phyloP scores from a whole-genome alignment of 805 yeast species.

The Schizosaccharomyces octosporus region DNA sequence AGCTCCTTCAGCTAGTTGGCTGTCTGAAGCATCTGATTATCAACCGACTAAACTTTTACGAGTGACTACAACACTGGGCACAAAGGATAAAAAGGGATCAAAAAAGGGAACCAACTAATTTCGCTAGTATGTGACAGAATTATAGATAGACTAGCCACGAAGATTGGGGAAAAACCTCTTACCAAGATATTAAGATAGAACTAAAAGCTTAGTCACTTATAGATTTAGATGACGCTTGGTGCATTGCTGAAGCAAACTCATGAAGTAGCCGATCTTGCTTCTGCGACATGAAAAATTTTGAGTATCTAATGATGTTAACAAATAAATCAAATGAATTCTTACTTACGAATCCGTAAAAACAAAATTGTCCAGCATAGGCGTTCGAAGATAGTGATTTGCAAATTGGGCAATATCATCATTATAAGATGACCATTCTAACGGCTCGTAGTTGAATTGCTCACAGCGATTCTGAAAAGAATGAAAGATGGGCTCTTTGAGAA shows the following conservation, averaged over 20 bases:
- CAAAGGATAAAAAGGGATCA: background rate
- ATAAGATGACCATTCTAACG: background rate
- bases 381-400: background rate
- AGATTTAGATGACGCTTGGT: too few relatives aligned
- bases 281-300: background rate
- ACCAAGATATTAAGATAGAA: background rate
- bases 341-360: background rate
- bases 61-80: background rate
- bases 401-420: background rate
- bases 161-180: too few relatives aligned
- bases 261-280: background rate
- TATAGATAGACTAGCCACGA: too few relatives aligned
- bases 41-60: background rate
- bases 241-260: background rate
- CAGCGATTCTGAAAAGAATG: background rate
- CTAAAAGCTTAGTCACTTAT: too few relatives aligned
- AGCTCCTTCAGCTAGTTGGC: background rate
- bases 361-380: background rate
- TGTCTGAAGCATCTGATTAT: background rate
- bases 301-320: background rate
- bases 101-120: background rate
- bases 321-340: background rate
- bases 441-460: background rate
- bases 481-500: slow-evolving; percentile 50
- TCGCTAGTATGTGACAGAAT: too few relatives aligned